Percentiles rank a stretch among this genome's conserved stretches.
Conservation (phyloP, 177 flowering plant genomes). For the Telopea speciosissima region DNA sequence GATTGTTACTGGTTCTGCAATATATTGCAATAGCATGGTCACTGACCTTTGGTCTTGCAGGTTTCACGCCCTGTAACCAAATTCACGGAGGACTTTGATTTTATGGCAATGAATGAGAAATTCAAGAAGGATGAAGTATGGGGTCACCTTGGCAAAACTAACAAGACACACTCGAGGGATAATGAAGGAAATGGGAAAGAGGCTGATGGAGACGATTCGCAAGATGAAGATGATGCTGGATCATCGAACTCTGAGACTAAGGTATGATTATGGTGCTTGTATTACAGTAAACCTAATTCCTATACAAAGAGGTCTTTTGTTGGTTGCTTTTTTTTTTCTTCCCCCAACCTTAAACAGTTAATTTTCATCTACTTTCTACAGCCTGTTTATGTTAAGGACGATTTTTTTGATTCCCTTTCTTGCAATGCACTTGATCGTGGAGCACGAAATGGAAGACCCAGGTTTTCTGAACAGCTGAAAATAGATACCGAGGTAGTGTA, state of each 20-base stretch:
- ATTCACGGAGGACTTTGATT: conserved; percentile 86
- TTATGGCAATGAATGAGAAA: conserved; percentile 87
- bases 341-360: background rate
- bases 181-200: conserved; percentile 31
- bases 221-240: conserved; percentile 34
- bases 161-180: conserved; percentile 27
- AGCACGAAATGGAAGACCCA: conserved; percentile 54
- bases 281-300: background rate
- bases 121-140: conserved; percentile 95
- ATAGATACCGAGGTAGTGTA: conserved; percentile 76
- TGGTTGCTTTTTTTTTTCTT: background rate
- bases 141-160: conserved; percentile 80
- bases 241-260: conserved; percentile 29
- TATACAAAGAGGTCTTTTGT: no score
- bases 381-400: conserved; percentile 85
- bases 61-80: conserved; percentile 31
- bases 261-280: conserved; percentile 15
- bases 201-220: conserved; percentile 31
- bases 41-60: conserved; percentile 27
- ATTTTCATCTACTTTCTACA: conserved; percentile 15
- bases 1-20: no score
- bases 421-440: conserved; percentile 56
- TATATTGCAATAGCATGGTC: background rate
- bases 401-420: conserved; percentile 82
- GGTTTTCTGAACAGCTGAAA: conserved; percentile 82